Evolutionary conservation across 2,329 filamentous ascomycete species (phyloP).

Genomic region (Penicillium sp.): DNA sequence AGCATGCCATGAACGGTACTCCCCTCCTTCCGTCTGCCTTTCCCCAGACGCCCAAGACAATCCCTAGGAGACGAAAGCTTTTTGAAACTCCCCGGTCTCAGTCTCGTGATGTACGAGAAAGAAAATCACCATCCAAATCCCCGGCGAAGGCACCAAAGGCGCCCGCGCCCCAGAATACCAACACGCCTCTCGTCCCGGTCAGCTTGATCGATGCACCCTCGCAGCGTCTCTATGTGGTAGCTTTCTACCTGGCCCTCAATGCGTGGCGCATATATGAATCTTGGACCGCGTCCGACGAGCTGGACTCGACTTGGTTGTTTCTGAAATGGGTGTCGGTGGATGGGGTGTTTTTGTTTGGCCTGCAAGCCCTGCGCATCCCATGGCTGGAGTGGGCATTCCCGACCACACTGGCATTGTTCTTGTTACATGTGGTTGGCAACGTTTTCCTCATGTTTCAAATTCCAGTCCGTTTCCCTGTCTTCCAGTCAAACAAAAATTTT

Average conservation of each 20-base stretch:
- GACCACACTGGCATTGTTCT: conserved; percentile 69
- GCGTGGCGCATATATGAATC: conserved; percentile 89
- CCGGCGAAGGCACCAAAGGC: conserved; percentile 19
- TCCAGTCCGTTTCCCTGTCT: conserved; percentile 53
- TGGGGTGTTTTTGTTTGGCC: conserved; percentile 78
- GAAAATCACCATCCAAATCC: conserved; percentile 25
- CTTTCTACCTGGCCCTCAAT: conserved; percentile 73
- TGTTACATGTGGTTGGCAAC: conserved; percentile 71
- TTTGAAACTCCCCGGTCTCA: conserved; percentile 29
- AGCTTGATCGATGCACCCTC: conserved; percentile 83
- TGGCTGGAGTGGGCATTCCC: conserved; percentile 91
- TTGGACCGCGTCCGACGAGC: conserved; percentile 74
- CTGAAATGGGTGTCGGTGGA: conserved; percentile 92
- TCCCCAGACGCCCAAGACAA: conserved; percentile 68
- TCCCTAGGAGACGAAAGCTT: conserved; percentile 36
- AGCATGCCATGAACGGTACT: conserved; percentile 78
- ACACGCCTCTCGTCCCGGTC: conserved; percentile 72
- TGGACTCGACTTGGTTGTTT: conserved; percentile 85
- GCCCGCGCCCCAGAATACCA: conserved; percentile 18
- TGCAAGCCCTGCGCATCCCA: conserved; percentile 86
- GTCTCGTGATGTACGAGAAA: conserved; percentile 22
- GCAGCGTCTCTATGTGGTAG: conserved; percentile 82
- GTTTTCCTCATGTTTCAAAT: conserved; percentile 92
- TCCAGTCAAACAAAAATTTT: neutral
- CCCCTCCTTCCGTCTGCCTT: conserved; percentile 80